Evolutionary conservation across 2,329 filamentous ascomycete genomes (phyloP).

Genomic region (Botrytis deweyae): DNA sequence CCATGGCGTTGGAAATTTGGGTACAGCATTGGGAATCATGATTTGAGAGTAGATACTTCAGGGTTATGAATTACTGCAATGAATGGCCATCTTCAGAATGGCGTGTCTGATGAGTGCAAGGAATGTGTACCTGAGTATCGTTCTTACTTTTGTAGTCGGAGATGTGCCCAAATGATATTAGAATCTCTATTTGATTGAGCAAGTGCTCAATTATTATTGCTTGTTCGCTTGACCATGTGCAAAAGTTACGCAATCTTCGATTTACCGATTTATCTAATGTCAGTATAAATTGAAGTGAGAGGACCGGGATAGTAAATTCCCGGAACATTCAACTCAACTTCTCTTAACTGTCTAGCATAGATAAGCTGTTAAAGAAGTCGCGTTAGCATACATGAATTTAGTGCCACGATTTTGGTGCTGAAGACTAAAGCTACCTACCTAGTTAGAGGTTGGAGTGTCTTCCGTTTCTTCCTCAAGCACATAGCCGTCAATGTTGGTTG

Average conservation of each 20-base stretch:
- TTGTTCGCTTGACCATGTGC: neutral
- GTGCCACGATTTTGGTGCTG: too few species aligned
- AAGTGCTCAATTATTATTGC: neutral
- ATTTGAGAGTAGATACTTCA: neutral
- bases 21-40: neutral
- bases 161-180: neutral
- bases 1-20: slow-evolving; percentile 12
- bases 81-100: neutral
- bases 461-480: too few species aligned
- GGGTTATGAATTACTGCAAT: neutral
- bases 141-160: neutral
- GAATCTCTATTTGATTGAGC: neutral
- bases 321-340: too few species aligned
- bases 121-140: neutral
- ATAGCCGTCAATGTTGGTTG: too few species aligned
- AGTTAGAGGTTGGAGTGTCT: too few species aligned
- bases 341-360: too few species aligned
- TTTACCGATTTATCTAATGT: neutral
- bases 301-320: neutral
- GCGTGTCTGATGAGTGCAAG: neutral
- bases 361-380: too few species aligned
- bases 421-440: too few species aligned
- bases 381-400: too few species aligned
- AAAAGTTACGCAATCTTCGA: neutral
- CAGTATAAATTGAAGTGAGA: too few species aligned